Percentiles rank a stretch among this genome's conserved stretches.
These are phyloP conservation scores for Udeniomyces megalosporus DNA, from an alignment of 768 basidiomycete species.

Conservation along the genomic window DNA sequence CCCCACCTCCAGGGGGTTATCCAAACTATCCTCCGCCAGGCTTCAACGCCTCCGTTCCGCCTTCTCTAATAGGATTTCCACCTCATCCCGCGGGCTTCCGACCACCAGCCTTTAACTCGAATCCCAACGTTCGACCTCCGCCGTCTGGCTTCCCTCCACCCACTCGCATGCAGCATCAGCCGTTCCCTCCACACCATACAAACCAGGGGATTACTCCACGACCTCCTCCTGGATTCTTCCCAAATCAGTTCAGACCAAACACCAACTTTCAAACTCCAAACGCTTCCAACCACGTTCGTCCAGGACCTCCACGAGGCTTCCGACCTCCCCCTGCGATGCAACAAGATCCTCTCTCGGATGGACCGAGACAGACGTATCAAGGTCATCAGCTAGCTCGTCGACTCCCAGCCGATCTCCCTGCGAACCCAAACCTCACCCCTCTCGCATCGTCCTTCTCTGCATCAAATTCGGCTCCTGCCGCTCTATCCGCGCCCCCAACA, in stretches of 20 bases:
- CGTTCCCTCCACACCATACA: neutral
- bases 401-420: slow-evolving; percentile 8
- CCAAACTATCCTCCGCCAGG: neutral
- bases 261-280: no score
- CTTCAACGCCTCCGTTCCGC: no score
- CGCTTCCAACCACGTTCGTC: no score
- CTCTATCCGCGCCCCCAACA: slow-evolving; percentile 34
- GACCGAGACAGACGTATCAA: slow-evolving; percentile 65
- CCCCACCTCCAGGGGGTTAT: neutral
- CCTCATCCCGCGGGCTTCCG: slow-evolving; percentile 1
- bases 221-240: slow-evolving; percentile 8
- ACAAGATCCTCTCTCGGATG: slow-evolving; percentile 60
- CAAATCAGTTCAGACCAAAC: no score
- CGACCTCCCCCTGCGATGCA: slow-evolving; percentile 7
- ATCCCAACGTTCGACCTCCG: neutral
- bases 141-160: neutral
- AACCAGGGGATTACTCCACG: neutral
- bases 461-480: slow-evolving; percentile 20
- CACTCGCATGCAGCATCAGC: neutral
- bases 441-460: neutral
- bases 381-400: slow-evolving; percentile 33
- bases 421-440: slow-evolving; percentile 19
- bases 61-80: no score
- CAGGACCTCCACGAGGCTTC: neutral
- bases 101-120: slow-evolving; percentile 26